A percentile compares a stretch with the other conserved stretches of the same genome.
Conservation (phyloP, 129 eudicot genomes). For the Flaveria sonorensis region DNA sequence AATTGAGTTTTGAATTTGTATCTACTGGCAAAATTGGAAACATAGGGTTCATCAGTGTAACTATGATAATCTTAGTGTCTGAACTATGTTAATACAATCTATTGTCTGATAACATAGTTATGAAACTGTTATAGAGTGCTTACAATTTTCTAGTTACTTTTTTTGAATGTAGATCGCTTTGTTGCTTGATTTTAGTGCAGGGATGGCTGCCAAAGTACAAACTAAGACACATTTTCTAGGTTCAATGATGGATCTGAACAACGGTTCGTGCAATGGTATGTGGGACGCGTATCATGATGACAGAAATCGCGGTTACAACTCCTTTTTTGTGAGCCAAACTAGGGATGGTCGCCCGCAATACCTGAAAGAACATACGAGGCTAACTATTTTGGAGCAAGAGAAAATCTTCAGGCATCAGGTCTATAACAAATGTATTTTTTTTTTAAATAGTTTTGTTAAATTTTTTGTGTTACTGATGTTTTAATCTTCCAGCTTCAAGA, state of each 20-base stretch:
- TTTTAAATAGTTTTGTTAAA: background rate
- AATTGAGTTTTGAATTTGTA: background rate
- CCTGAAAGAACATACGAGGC: constrained; percentile 49
- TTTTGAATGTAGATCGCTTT: background rate
- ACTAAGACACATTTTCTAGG: constrained; percentile 49
- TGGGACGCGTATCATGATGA: constrained; percentile 51
- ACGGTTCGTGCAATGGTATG: constrained; percentile 41
- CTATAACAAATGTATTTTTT: background rate
- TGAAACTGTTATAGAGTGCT: background rate
- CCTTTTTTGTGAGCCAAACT: constrained; percentile 35
- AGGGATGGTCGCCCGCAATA: constrained; percentile 37
- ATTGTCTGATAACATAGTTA: background rate
- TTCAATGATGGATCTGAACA: constrained; percentile 47
- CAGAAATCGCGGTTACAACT: constrained; percentile 30
- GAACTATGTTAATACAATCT: background rate
- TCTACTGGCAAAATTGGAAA: background rate
- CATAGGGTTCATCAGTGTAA: background rate
- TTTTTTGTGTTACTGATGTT: constrained; percentile 11
- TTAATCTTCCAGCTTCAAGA: constrained; percentile 61
- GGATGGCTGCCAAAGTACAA: constrained; percentile 75
- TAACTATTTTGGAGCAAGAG: constrained; percentile 73
- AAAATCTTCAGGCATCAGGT: constrained; percentile 74
- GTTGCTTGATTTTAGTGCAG: constrained; percentile 39
- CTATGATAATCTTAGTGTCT: background rate
- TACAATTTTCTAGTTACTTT: background rate